Conservation (phyloP, 495 filamentous ascomycete genomes). For the Neurospora sp. region DNA sequence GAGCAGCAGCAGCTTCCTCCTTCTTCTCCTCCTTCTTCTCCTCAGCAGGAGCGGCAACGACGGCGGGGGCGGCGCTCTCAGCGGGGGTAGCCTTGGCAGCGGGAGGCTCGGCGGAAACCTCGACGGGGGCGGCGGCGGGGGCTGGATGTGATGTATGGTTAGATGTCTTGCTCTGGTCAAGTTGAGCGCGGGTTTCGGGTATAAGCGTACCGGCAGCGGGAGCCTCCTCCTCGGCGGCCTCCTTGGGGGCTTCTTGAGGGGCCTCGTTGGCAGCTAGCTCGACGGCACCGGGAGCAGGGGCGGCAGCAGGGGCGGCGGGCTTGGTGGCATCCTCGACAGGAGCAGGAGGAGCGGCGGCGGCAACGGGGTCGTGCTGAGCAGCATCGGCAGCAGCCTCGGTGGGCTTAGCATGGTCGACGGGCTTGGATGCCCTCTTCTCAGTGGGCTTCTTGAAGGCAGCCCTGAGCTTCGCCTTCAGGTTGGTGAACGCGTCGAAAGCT, state of each 20-base stretch:
- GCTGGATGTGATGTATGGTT: not conserved
- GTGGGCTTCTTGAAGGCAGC: constrained; percentile 23
- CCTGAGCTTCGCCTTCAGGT: constrained; percentile 27
- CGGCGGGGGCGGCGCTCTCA: not conserved
- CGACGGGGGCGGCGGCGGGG: not conserved
- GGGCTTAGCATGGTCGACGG: constrained; percentile 6
- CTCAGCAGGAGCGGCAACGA: not conserved
- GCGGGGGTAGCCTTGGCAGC: not conserved
- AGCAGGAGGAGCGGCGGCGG: constrained; percentile 4
- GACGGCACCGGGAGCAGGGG: not conserved
- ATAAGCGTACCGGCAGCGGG: not conserved
- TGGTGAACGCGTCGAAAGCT: constrained; percentile 23
- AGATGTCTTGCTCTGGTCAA: not conserved
- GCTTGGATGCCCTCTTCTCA: constrained; percentile 11
- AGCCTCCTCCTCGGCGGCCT: not conserved
- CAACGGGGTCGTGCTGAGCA: not conserved
- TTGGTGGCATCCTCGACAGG: constrained; percentile 2
- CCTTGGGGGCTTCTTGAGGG: not conserved
- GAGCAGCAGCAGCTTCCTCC: not conserved
- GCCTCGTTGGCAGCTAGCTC: not conserved
- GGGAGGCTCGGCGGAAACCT: constrained; percentile 7
- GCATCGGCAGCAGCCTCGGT: constrained; percentile 3
- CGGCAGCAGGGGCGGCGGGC: constrained; percentile 7
- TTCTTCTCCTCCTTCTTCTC: constrained; percentile 36
- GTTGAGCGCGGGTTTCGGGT: not conserved